These are phyloP conservation scores for Xylaria intraflava DNA, from an alignment of 495 filamentous ascomycete species.

Conservation along the genomic window DNA sequence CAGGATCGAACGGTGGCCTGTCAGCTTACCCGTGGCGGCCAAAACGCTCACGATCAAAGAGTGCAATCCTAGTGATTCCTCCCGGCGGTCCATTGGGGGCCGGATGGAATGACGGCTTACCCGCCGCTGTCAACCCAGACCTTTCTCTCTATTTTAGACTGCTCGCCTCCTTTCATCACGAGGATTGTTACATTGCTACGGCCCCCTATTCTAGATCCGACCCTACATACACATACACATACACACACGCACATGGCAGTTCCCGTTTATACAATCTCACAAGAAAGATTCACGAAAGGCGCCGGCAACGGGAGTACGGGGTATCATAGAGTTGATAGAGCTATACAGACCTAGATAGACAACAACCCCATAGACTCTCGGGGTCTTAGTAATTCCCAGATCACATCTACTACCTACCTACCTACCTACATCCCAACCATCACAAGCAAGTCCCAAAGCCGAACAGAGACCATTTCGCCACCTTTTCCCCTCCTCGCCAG, in stretches of 20 bases:
- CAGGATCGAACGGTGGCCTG: conserved; percentile 4
- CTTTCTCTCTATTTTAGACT: not conserved
- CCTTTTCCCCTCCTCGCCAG: not conserved
- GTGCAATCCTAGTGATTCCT: not conserved
- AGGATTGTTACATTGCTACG: not conserved
- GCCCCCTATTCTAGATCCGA: conserved; percentile 3
- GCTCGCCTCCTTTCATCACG: not conserved
- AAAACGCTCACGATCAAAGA: not conserved
- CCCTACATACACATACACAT: not conserved
- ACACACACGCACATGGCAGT: not conserved
- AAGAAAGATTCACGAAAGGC: not conserved
- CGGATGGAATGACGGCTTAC: not conserved
- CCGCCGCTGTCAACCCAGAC: not conserved
- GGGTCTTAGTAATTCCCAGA: not conserved
- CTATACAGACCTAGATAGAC: not conserved
- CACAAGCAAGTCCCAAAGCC: not conserved
- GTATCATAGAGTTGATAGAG: conserved; percentile 5
- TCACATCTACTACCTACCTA: not conserved
- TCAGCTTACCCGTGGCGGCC: not conserved
- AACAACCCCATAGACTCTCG: too few relatives aligned
- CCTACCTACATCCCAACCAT: not conserved
- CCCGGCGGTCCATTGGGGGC: not conserved
- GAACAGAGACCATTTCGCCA: too few relatives aligned
- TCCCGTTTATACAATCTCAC: not conserved
- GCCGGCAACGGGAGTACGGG: not conserved